Base-by-base conservation (phyloP, 345 rosid genomes). In the Salix dunnii region DNA sequence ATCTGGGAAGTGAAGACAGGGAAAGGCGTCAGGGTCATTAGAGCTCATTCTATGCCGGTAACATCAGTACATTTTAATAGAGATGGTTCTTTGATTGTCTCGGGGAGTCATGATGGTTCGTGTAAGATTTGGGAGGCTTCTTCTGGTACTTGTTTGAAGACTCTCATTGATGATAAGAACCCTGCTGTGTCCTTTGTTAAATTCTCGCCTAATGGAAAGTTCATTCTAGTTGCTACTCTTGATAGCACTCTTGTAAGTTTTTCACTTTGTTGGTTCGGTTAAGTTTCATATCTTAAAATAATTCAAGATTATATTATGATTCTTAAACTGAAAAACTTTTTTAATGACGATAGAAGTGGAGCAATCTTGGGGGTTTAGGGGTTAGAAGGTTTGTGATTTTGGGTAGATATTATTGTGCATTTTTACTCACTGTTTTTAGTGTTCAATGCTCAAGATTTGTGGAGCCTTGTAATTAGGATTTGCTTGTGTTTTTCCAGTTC, bases 1-100 rank as follows among this genome's bases (percentile, higher is more conserved):
- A 80, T 96, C 3, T 96, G 98, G 99, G 99, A 93, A 82, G 97
- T 90, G 76, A 93, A 91, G 82, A 96, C 99, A 0, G 94, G 99
- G 1, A 89, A 84, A 70, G 92, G 92, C 82, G 70, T 87, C 25
- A 80, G 88, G 18, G 83, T 84, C 67, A 91, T 96, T 21, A 82
- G 68, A 64, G 99, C 94, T 60, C 99, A 96, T 62, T 78, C 94
- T 0, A 85, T 90, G 94, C 99, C 99, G 18, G 82, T 96, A 7
- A 81, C 98, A 1, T 87, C 94, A 7, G 97, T 90, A 9, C 94
- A 93, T 76, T 96, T 96, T 60, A 96, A 96, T 73, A 77, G 97
- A 20, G 98, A 96, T 67, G 99, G 99, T 8, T 93, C 98, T 0
- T 87, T 96, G 82, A 96, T 96, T 25, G 99, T 96, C 28, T 90